Percentiles rank a stretch among this genome's conserved stretches.
Evolutionary conservation across 2,329 filamentous ascomycete genomes (phyloP).

Genomic region (Grosmannia penicillata): DNA sequence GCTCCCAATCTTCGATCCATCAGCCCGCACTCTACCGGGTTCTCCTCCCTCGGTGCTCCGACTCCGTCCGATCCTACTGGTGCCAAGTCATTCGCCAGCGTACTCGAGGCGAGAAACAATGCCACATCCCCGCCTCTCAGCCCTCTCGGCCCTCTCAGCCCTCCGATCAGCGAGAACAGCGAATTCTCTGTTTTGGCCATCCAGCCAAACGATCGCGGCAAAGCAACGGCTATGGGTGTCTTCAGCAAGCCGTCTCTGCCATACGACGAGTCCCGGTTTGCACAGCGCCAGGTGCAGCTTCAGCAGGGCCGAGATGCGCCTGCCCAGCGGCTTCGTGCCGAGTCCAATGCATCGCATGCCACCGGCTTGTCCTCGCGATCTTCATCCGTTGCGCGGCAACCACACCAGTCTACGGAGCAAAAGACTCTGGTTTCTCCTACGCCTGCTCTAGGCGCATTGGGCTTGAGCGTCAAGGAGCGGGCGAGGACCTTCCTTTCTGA

Average conservation of each 20-base stretch:
- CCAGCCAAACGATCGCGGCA: constrained; percentile 63
- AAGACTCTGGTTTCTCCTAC: constrained; percentile 7
- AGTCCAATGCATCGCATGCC: constrained; percentile 26
- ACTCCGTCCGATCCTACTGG: constrained; percentile 13
- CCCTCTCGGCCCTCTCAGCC: no score
- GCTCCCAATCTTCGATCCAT: constrained; percentile 52
- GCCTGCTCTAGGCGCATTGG: background rate
- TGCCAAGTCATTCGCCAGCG: constrained; percentile 13
- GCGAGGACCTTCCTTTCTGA: constrained; percentile 24
- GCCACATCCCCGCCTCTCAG: constrained; percentile 37
- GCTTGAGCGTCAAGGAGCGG: background rate
- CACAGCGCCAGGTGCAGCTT: constrained; percentile 68
- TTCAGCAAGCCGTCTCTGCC: constrained; percentile 56
- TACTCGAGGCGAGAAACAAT: constrained; percentile 19
- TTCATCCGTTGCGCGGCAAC: constrained; percentile 25
- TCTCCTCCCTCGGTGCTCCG: no score
- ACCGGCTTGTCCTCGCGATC: constrained; percentile 28
- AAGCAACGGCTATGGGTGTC: constrained; percentile 54
- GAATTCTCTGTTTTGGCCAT: constrained; percentile 50
- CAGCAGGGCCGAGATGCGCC: constrained; percentile 59
- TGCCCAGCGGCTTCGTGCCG: constrained; percentile 27
- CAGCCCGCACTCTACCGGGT: constrained; percentile 30
- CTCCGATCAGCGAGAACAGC: constrained; percentile 56
- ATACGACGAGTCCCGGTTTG: constrained; percentile 76
- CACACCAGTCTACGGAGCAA: constrained; percentile 10